A percentile compares a stretch with the other conserved stretches of the same genome.
Evolutionary conservation across 306 rosid species (phyloP).

Genomic region (Geum urbanum): DNA sequence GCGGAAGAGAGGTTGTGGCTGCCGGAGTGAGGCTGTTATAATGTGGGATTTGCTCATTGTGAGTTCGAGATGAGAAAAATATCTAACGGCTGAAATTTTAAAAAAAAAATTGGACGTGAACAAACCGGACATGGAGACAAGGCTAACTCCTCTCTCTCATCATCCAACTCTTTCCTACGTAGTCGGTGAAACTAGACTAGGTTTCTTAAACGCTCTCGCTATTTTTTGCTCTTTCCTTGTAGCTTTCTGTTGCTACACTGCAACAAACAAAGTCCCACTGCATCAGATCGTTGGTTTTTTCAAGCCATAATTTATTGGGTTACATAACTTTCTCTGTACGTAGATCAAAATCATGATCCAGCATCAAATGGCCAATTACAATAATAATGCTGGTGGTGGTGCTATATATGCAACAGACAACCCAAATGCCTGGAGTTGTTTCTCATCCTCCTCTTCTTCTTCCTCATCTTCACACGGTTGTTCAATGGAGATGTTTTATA

Average conservation of each 20-base stretch:
- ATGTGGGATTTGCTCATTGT: too few relatives aligned
- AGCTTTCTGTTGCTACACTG: constrained; percentile 14
- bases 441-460: constrained; percentile 24
- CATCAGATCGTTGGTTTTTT: constrained; percentile 2
- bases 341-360: neutral
- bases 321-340: constrained; percentile 14
- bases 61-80: too few relatives aligned
- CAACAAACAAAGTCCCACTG: constrained; percentile 7
- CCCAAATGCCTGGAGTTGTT: constrained; percentile 30
- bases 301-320: constrained; percentile 9
- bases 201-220: constrained; percentile 32
- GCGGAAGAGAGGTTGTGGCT: too few relatives aligned
- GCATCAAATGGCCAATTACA: constrained; percentile 32
- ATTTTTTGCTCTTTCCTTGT: constrained; percentile 32
- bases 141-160: too few relatives aligned
- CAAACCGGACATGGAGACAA: too few relatives aligned
- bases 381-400: neutral
- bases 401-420: constrained; percentile 25
- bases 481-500: constrained; percentile 58
- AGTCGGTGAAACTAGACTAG: constrained; percentile 16
- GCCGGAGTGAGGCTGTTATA: too few relatives aligned
- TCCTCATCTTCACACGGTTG: constrained; percentile 22
- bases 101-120: too few relatives aligned
- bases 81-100: too few relatives aligned
- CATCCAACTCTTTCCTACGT: constrained; percentile 7